Percentiles rank a stretch among this genome's conserved stretches.
Conservation (phyloP, 306 rosid species). For the Aeschynomene evenia region DNA sequence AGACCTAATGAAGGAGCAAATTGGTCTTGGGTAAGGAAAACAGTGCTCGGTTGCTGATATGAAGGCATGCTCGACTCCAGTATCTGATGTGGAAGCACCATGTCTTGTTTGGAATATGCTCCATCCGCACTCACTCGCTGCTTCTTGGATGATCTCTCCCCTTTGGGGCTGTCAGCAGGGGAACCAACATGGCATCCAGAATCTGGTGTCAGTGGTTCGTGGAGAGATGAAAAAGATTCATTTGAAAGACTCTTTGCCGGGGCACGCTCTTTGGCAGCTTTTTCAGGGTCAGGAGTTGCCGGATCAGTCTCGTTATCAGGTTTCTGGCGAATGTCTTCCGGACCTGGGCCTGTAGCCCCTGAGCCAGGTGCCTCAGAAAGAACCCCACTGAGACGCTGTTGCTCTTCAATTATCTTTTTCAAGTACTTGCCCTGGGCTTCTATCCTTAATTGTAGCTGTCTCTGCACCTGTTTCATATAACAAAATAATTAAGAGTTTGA, state of each 20-base stretch:
- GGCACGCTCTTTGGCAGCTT: slow-evolving; percentile 61
- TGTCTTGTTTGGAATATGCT: slow-evolving; percentile 52
- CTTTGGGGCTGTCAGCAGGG: slow-evolving; percentile 67
- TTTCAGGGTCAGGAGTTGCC: slow-evolving; percentile 89
- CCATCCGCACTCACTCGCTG: slow-evolving; percentile 51
- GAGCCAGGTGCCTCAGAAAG: slow-evolving; percentile 63
- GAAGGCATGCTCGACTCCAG: slow-evolving; percentile 85
- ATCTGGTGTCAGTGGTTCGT: slow-evolving; percentile 89
- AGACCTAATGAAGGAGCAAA: slow-evolving; percentile 57
- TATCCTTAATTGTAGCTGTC: slow-evolving; percentile 89
- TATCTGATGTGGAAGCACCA: slow-evolving; percentile 78
- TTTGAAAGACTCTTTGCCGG: slow-evolving; percentile 73
- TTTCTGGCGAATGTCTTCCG: slow-evolving; percentile 50
- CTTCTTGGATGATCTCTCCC: slow-evolving; percentile 60
- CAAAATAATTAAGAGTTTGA: neutral
- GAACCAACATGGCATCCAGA: slow-evolving; percentile 68
- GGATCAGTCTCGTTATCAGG: slow-evolving; percentile 77
- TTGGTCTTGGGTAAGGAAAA: slow-evolving; percentile 53
- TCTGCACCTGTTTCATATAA: slow-evolving; percentile 75
- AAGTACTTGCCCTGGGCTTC: slow-evolving; percentile 97
- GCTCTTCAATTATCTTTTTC: slow-evolving; percentile 99
- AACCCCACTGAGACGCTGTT: slow-evolving; percentile 84
- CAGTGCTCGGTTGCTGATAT: slow-evolving; percentile 48
- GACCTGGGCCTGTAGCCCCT: slow-evolving; percentile 41
- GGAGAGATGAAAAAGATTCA: slow-evolving; percentile 80